Base-by-base conservation (phyloP, 345 rosid species). In the Citrus glauca region DNA sequence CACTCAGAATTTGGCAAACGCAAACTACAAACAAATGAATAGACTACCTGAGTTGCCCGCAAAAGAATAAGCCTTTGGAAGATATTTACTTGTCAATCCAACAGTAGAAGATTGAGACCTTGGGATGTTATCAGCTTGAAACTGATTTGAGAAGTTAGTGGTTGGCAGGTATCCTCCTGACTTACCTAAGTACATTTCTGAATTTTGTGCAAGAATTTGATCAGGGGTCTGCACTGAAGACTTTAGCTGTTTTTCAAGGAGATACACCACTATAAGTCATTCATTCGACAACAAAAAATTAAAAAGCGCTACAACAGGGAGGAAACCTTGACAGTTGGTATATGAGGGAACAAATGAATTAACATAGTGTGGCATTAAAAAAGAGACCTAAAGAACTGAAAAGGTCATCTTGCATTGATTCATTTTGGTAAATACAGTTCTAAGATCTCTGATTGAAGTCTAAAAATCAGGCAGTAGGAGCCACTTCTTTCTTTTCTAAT, bases 1-100 rank as follows among this genome's bases (percentile, higher is more conserved):
- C 66, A 69, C 67, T 8, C 30, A 37, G 40, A 71, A 4, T 13
- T 50, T 42, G 42, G 16, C 71, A 72, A 42, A 78, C n/a, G 22
- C 71, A 74, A 37, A 78, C 59, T 20, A 16, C 38, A 35, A 74
- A 74, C 7, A 57, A 68, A 60, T 37, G 72, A 71, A 62, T 45
- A 20, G 50, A 69, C 25, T 81, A 89, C 90, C 90, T 80, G 91
- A 79, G 67, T 81, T 87, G 37, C 84, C 86, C 10, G 79, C 80
- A 79, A 83, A 84, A 66, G 88, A 69, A 83, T 80, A 77, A 56
- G 87, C 80, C 66, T 78, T 72, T 19, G 85, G 24, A 66, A 72
- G 78, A 81, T 84, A 85, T 70, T 85, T 84, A 75, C 76, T 69
- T 24, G 68, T 76, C 81, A 82, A 74, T 53, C 85, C 88, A 65